Evolutionary conservation across 345 rosid genomes (phyloP), one percentile per base, ranked within the genome.

Genomic region (Mallotus nudiflorus): DNA sequence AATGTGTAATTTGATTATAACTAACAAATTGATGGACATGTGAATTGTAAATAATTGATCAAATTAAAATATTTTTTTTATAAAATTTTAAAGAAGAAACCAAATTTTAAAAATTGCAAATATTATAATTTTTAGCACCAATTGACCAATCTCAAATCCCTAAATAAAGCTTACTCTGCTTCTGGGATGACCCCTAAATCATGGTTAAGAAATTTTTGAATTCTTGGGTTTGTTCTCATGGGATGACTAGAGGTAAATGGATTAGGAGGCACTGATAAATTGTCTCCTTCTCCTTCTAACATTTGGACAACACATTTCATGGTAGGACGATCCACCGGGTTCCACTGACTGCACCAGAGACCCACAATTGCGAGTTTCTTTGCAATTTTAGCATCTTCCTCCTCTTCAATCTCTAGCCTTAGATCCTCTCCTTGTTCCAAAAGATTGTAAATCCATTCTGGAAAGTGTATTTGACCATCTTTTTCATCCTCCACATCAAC

Each of bases 361-460:
- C 67, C 67, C 25, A 64, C 67, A 25, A 64, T 46, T 28, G 67
- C 67, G 27, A 64, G 67, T 19, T 64, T 45, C 40, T 64, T 64
- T 45, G 67, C 54, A 24, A 64, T 64, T 27, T 27, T 46, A 16
- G 39, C 54, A 28, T 64, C 67, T 28, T 45, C 55, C 24, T 8
- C 67, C 27, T 46, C 54, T 3, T 64, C 67, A 28, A 46, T 27
- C 25, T 28, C 39, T 16, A 64, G 6, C 54, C 67, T 64, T 3
- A 64, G 16, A 46, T 64, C 67, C 46, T 46, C 67, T 64, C 67
- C 67, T 46, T 18, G 54, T 22, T 64, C 67, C 16, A 64, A 46
- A 49, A 64, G 54, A 46, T 46, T 64, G 27, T 64, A 64, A 8
- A 64, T 46, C 67, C 67, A 64, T 64, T 64, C 67, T 27, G 67